Base-by-base conservation (phyloP, 2,329 filamentous ascomycete species). In the Cladophialophora psammophila region DNA sequence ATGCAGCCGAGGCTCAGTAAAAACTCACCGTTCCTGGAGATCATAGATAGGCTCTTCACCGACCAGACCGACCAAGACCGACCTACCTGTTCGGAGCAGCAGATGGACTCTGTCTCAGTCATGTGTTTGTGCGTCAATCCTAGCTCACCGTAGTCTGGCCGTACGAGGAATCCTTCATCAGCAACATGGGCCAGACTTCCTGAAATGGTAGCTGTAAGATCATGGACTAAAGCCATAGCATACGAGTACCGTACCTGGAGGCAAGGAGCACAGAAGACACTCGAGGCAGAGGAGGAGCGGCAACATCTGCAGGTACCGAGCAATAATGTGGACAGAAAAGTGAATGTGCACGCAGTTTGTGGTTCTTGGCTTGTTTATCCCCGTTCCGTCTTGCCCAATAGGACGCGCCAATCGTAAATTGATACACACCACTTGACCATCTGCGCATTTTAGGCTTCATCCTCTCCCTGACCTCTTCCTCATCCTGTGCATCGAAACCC, bases 361-460 rank as follows among this genome's bases (percentile, higher is more conserved):
- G 20, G n/a, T 34, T 48, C 59, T 61, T 61, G 59, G 59, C 59
- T 32, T 61, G 59, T 61, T 61, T 61, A 61, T 50, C 18, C 18
- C 34, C n/a, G 48, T 42, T 61, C 48, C 48, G 48, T 53, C 48
- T 45, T 54, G 18, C 59, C 59, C 35, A 42, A 61, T 53, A 40
- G 38, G 31, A 64, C 61, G 67, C 63, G 67, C 67, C 67, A 69
- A 69, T 69, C 56, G 64, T 45, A 61, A 59, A 48, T 18, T 3
- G 32, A 60, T 48, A 62, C 48, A 52, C 60, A 61, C 48, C 45
- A 61, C 35, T 53, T 61, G 45, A 61, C 59, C 50, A 61, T 53
- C 56, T 48, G 50, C 67, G 52, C 63, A 66, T 35, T 35, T 40
- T 61, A 50, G 34, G 34, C 48, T 54, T 31, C n/a, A 31, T 18